These are phyloP conservation scores for Yamadazyma sp. DNA, from an alignment of 1,139 yeast species.

Conservation along the genomic window DNA sequence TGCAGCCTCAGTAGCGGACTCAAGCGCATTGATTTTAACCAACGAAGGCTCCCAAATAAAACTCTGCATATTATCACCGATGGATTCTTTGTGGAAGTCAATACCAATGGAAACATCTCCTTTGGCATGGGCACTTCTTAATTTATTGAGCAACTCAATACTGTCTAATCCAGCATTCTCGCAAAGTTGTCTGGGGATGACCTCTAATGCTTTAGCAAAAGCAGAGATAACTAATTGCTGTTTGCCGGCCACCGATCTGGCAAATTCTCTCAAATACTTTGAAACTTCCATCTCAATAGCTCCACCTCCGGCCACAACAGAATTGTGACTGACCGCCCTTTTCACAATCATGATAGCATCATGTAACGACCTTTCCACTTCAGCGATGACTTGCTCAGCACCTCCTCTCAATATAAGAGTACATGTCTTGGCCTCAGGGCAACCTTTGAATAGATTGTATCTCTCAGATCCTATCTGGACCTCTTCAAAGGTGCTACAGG, in stretches of 20 bases:
- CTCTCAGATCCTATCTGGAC: slow-evolving; percentile 94
- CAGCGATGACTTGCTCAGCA: slow-evolving; percentile 97
- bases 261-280: slow-evolving; percentile 79
- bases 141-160: slow-evolving; percentile 82
- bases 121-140: slow-evolving; percentile 91
- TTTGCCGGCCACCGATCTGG: slow-evolving; percentile 89
- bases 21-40: slow-evolving; percentile 90
- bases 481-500: slow-evolving; percentile 86
- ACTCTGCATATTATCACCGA: slow-evolving; percentile 79
- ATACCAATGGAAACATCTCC: slow-evolving; percentile 93
- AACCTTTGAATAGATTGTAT: slow-evolving; percentile 87
- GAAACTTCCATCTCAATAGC: slow-evolving; percentile 98
- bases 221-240: slow-evolving; percentile 91
- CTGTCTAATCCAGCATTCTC: slow-evolving; percentile 98
- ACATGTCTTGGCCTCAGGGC: slow-evolving; percentile 91
- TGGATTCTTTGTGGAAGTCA: slow-evolving; percentile 80
- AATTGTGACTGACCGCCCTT: slow-evolving; percentile 83
- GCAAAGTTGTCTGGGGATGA: slow-evolving; percentile 95
- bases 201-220: slow-evolving; percentile 91
- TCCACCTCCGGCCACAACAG: slow-evolving; percentile 98
- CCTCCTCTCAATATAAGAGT: slow-evolving; percentile 95
- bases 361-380: slow-evolving; percentile 94
- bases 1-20: slow-evolving; percentile 98
- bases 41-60: slow-evolving; percentile 98
- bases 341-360: slow-evolving; percentile 99